Conservation (phyloP, 108 stramenopile species). For the Fistulifera solaris region DNA sequence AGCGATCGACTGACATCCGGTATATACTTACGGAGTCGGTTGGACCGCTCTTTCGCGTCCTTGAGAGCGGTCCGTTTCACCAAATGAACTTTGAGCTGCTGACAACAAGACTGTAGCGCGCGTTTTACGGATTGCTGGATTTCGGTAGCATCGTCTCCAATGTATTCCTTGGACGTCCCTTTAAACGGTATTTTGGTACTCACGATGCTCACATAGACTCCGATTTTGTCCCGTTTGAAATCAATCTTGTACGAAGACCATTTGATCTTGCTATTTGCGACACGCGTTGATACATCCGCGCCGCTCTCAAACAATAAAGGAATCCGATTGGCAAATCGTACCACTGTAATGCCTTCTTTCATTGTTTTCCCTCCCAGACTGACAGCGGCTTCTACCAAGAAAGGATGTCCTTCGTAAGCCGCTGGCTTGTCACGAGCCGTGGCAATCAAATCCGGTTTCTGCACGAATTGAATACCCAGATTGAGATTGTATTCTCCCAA, state of each 20-base stretch:
- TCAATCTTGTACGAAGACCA: conserved; percentile 95
- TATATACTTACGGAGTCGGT: conserved; percentile 68
- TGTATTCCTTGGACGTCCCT: conserved; percentile 96
- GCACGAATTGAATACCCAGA: conserved; percentile 90
- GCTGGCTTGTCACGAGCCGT: conserved; percentile 63
- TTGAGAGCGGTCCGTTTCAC: conserved; percentile 65
- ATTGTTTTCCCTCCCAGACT: conserved; percentile 87
- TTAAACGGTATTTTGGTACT: conserved; percentile 97
- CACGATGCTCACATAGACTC: conserved; percentile 94
- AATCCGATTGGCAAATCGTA: conserved; percentile 96
- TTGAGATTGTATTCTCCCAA: conserved; percentile 97
- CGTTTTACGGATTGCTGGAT: conserved; percentile 73
- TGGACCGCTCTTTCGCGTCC: conserved; percentile 70
- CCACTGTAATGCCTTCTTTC: conserved; percentile 87
- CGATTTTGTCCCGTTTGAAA: conserved; percentile 86
- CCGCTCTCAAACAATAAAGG: conserved; percentile 94
- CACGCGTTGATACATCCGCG: conserved; percentile 88
- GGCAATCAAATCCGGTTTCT: conserved; percentile 82
- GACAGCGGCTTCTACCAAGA: conserved; percentile 94
- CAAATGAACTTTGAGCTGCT: conserved; percentile 59
- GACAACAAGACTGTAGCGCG: conserved; percentile 69
- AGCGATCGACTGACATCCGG: conserved; percentile 70
- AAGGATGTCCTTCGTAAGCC: conserved; percentile 92
- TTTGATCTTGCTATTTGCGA: conserved; percentile 78
- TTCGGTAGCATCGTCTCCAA: conserved; percentile 82